Evolutionary conservation across 192 early-diverging fungal species (phyloP), one percentile per base, ranked within the genome.

Genomic region (Backusella westeae): DNA sequence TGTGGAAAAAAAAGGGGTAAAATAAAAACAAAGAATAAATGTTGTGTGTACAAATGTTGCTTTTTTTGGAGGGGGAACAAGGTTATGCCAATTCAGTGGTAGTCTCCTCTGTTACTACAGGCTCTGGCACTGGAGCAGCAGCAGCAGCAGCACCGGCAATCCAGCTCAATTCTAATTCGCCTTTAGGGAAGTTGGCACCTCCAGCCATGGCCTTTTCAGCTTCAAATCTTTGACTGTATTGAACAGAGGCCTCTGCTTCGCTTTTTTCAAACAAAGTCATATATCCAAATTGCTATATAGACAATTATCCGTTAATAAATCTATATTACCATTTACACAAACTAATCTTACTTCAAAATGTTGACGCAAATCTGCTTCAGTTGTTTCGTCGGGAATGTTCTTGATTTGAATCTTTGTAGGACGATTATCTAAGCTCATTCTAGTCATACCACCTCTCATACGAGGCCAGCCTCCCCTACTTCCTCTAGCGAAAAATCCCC

Each of bases 341-440:
- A 68, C n/a, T 14, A 8, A 3, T 19, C 63, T 63, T 85, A 93
- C 92, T 85, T 93, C 87, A 72, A 94, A 91, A 66, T 94, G 90
- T 52, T 73, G 71, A 67, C 84, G 83, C n/a, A 94, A 67, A 10
- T 79, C 76, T 2, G 77, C 75, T 36, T 84, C 38, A 35, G 26
- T 85, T 34, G 86, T 80, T 0, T 77, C 73, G 36, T 79, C 68
- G 12, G 82, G 84, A 5, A 90, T 75, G n/a, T 88, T 84, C 53
- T 91, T 86, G 21, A 94, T 75, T 66, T 87, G 75, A 21, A 94
- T 63, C 77, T 90, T 94, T 34, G 90, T 90, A 1, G 93, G 79
- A 10, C 93, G 87, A 72, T 94, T 91, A 81, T 94, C 93, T 29
- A 94, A 78, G 56, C 85, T 78, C 41, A 79, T 78, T 56, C 77